Base-by-base conservation (phyloP, 164 flowering plant genomes). In the Hamamelis virginiana region DNA sequence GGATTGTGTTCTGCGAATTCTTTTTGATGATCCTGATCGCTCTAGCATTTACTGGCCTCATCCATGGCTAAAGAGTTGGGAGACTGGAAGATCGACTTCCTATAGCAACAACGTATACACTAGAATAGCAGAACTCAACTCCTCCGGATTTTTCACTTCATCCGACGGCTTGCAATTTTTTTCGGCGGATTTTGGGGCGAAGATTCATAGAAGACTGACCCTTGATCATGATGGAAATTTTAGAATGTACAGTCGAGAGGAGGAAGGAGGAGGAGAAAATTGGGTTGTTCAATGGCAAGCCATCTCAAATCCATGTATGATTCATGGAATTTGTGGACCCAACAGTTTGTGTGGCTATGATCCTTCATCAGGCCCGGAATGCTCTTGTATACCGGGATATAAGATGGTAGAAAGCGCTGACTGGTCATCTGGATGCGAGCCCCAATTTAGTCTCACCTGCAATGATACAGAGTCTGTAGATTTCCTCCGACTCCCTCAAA, bases 401-500 rank as follows among this genome's bases (percentile, higher is more conserved):
- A 57, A n/a, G 75, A 38, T 71, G n/a, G n/a, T 38, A 75, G 21
- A 18, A 62, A 66, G 28, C 3, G 0, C 56, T 0, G 82, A 76
- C 41, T 78, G 85, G 85, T 51, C 75, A 13, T 15, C 48, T 6
- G 87, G 87, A 1, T 84, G 87, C 41, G 65, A 67, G 52, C 72
- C 82, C 3, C 61, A 72, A 8, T 76, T 73, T 50, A 68, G 72
- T 12, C 33, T 48, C 16, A 38, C 77, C 0, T 57, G 72, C 46
- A 38, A 72, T 12, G 3, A 44, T 1, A 16, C 8, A 1, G 59
- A 72, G 10, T 3, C 6, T 8, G 45, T 4, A n/a, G n/a, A n/a
- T 11, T 74, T 74, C 46, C 18, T 74, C 1, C 8, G 27, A 0
- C 74, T 76, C 19, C 62, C 67, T 38, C 68, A 72, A n/a, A 62